Evolutionary conservation across 1,284 basidiomycete genomes (phyloP).

Genomic region (Microbotryum scabiosae): DNA sequence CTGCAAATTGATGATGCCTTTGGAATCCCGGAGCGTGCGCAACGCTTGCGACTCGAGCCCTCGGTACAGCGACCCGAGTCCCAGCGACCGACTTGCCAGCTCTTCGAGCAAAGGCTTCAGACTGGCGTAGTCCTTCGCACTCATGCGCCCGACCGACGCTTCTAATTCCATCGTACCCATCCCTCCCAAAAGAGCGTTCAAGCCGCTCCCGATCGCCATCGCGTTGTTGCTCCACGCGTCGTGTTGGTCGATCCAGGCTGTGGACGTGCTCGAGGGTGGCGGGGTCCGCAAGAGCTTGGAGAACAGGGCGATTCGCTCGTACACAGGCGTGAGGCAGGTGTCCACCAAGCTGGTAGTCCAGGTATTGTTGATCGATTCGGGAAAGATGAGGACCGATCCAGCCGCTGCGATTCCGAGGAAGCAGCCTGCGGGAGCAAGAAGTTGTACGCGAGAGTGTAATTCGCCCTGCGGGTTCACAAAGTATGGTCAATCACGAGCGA

Average conservation of each 20-base stretch:
- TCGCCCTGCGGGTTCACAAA: neutral
- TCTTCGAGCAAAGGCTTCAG: slow-evolving; percentile 38
- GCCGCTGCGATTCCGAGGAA: slow-evolving; percentile 56
- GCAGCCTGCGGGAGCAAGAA: slow-evolving; percentile 53
- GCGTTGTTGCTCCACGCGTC: slow-evolving; percentile 18
- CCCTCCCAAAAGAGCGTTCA: slow-evolving; percentile 34
- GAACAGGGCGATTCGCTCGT: slow-evolving; percentile 38
- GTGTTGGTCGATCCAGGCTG: neutral
- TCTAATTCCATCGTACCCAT: slow-evolving; percentile 43
- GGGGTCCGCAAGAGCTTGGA: slow-evolving; percentile 35
- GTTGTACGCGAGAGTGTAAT: slow-evolving; percentile 36
- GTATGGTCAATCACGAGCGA: neutral
- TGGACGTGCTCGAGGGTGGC: slow-evolving; percentile 20
- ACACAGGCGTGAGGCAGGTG: slow-evolving; percentile 35
- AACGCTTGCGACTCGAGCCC: slow-evolving; percentile 1
- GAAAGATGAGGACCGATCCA: slow-evolving; percentile 58
- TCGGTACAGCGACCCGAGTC: slow-evolving; percentile 12
- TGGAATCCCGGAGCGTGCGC: neutral
- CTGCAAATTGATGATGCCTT: neutral
- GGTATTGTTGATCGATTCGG: slow-evolving; percentile 57
- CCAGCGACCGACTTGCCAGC: slow-evolving; percentile 32
- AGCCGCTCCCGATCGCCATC: slow-evolving; percentile 28
- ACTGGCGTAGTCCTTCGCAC: slow-evolving; percentile 40
- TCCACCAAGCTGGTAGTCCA: slow-evolving; percentile 37
- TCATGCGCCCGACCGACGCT: slow-evolving; percentile 42